These are phyloP conservation scores for Lodderomyces margitis DNA, from an alignment of 1,139 yeast species.

Conservation along the genomic window DNA sequence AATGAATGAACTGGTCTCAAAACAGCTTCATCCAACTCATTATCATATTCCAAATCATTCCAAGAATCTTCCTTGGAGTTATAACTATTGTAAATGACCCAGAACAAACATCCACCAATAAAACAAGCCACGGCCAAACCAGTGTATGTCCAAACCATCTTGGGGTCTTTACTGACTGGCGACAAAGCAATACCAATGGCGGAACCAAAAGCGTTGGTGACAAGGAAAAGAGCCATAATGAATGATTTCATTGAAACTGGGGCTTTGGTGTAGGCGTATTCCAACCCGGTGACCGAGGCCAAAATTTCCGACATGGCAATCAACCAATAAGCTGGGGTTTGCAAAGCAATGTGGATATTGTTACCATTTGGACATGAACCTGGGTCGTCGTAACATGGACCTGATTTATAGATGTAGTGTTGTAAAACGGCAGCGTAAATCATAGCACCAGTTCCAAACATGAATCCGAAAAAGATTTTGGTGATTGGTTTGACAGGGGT, in stretches of 20 bases:
- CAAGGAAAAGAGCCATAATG: conserved; percentile 59
- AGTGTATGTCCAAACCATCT: conserved; percentile 64
- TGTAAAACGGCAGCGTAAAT: conserved; percentile 81
- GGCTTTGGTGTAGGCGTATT: conserved; percentile 70
- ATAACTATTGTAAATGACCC: conserved; percentile 57
- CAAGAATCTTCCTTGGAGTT: conserved; percentile 60
- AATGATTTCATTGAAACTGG: conserved; percentile 65
- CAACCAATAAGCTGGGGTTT: conserved; percentile 61
- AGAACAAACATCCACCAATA: conserved; percentile 61
- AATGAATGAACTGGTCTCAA: conserved; percentile 25
- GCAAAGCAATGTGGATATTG: conserved; percentile 58
- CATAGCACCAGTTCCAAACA: conserved; percentile 69
- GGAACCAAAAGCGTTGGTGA: conserved; percentile 66
- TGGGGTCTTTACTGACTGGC: conserved; percentile 64
- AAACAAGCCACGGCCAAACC: conserved; percentile 61
- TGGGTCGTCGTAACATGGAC: conserved; percentile 75
- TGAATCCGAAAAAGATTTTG: conserved; percentile 73
- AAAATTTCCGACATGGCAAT: conserved; percentile 64
- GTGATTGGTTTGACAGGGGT: conserved; percentile 69
- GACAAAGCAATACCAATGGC: conserved; percentile 73
- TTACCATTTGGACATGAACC: conserved; percentile 42
- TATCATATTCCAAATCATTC: conserved; percentile 50
- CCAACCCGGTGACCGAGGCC: conserved; percentile 66
- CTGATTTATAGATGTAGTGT: conserved; percentile 65
- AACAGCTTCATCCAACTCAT: conserved; percentile 17